phyloP scores from a whole-genome alignment of 371 early-diverging fungal genomes.

The Mortierella sp. region DNA sequence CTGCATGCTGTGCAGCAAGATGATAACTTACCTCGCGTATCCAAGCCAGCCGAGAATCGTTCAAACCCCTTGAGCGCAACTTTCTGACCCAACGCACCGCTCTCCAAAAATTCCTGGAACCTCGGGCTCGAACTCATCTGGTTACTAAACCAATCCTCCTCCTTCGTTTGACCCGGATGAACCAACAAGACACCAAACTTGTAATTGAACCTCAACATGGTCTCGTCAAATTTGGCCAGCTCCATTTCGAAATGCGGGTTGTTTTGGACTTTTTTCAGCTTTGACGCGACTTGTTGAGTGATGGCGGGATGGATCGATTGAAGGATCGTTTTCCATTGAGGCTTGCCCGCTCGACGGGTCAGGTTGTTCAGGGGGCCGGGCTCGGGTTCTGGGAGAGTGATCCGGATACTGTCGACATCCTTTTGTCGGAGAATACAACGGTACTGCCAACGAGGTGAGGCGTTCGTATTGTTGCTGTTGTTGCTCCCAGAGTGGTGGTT shows the following conservation, averaged over 20 bases:
- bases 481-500: neutral
- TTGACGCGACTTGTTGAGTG: constrained; percentile 62
- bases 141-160: constrained; percentile 86
- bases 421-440: constrained; percentile 55
- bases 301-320: constrained; percentile 62
- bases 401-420: constrained; percentile 47
- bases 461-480: constrained; percentile 1
- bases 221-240: constrained; percentile 67
- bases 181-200: constrained; percentile 86
- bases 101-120: constrained; percentile 73
- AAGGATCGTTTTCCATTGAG: constrained; percentile 62
- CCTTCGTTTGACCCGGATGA: constrained; percentile 75
- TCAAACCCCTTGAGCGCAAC: constrained; percentile 81
- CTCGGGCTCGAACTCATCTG: constrained; percentile 64
- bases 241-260: constrained; percentile 56
- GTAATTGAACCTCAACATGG: constrained; percentile 64
- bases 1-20: neutral
- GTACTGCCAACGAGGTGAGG: constrained; percentile 49
- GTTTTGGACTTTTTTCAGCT: constrained; percentile 64
- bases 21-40: constrained; percentile 74
- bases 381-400: constrained; percentile 53
- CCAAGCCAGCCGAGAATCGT: constrained; percentile 87
- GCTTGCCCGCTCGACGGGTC: constrained; percentile 55
- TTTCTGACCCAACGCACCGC: constrained; percentile 75
- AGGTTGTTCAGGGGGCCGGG: constrained; percentile 44